Evolutionary conservation across 768 basidiomycete species (phyloP).

Genomic region (Stropharia rugosoannulata): DNA sequence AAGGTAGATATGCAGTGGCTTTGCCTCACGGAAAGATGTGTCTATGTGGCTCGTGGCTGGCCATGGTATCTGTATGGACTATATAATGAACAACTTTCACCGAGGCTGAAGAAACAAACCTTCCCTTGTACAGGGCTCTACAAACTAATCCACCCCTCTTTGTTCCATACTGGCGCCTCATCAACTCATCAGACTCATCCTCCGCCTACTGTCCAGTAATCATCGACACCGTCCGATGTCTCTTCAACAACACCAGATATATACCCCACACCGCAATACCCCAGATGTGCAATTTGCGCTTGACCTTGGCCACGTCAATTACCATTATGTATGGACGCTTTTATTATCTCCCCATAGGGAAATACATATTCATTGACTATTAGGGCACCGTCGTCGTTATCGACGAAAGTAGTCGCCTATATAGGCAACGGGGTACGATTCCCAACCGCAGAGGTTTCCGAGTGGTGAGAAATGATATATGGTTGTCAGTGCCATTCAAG

Average conservation of each 20-base stretch:
- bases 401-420: neutral
- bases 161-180: neutral
- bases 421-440: neutral
- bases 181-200: no score
- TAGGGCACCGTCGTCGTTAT: neutral
- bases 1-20: no score
- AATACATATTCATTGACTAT: neutral
- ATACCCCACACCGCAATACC: neutral
- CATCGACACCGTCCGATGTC: no score
- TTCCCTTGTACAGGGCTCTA: no score
- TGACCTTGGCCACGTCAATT: constrained; percentile 1
- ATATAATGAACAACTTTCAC: no score
- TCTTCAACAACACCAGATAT: neutral
- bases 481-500: neutral
- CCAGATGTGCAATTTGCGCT: constrained; percentile 3
- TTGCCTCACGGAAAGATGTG: no score
- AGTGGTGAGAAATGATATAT: neutral
- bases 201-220: no score
- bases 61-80: no score
- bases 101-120: no score
- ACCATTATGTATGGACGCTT: neutral
- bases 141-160: no score
- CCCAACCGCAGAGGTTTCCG: constrained; percentile 1
- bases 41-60: no score
- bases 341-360: neutral